Evolutionary conservation across 192 early-diverging fungal genomes (phyloP).

Genomic region (Coemansia guatemalensis): DNA sequence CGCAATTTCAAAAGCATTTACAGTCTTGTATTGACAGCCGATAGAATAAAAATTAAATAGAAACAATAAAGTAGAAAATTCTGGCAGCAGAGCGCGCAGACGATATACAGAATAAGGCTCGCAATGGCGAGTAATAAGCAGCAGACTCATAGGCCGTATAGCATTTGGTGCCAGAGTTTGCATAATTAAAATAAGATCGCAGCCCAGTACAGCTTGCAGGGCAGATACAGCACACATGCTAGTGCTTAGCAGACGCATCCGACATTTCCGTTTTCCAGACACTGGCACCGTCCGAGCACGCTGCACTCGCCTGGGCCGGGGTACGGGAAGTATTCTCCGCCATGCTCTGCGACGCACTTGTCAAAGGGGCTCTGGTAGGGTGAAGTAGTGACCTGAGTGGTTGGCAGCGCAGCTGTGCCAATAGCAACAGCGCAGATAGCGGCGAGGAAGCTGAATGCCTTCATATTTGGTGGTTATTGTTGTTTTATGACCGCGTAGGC

Average conservation of each 20-base stretch:
- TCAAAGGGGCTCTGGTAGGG: slow-evolving; percentile 12
- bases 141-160: not conserved
- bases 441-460: not conserved
- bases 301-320: slow-evolving; percentile 45
- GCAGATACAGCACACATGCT: not conserved
- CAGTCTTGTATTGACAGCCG: not conserved
- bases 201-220: not conserved
- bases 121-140: not conserved
- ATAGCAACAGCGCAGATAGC: not conserved
- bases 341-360: slow-evolving; percentile 36
- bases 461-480: not conserved
- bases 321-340: slow-evolving; percentile 40
- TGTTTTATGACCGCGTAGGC: not conserved
- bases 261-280: slow-evolving; percentile 29
- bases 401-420: slow-evolving; percentile 8
- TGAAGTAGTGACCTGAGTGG: slow-evolving; percentile 8
- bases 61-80: not conserved
- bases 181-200: not conserved
- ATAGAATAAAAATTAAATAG: not conserved
- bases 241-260: slow-evolving; percentile 39
- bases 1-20: not conserved
- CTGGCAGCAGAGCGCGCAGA: not conserved
- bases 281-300: slow-evolving; percentile 31
- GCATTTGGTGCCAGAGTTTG: not conserved
- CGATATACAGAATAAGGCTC: not conserved